Percentiles rank a stretch among this genome's conserved stretches.
phyloP scores from a whole-genome alignment of 768 basidiomycete species.

The Boletus speciosus region DNA sequence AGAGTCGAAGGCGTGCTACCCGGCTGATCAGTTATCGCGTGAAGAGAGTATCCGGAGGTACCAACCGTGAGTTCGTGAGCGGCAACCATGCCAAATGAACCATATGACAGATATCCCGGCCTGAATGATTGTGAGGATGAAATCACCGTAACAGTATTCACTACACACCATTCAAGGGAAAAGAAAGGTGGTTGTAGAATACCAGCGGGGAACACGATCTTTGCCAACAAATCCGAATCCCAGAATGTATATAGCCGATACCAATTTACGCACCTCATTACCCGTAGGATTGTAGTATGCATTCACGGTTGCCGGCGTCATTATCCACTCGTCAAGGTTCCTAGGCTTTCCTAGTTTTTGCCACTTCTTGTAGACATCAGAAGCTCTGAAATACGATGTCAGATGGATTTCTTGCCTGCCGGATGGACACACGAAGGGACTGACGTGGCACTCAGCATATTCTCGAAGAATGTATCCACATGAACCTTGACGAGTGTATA shows the following conservation, averaged over 20 bases:
- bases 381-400: conserved; percentile 38
- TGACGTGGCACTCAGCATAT: conserved; percentile 65
- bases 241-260: not conserved
- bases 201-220: conserved; percentile 97
- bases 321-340: conserved; percentile 78
- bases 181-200: conserved; percentile 94
- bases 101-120: conserved; percentile 89
- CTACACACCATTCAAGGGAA: conserved; percentile 62
- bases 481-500: conserved; percentile 69
- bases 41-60: not conserved
- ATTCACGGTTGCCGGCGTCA: conserved; percentile 83
- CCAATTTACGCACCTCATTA: conserved; percentile 60
- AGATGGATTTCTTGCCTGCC: not conserved
- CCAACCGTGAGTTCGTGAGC: conserved; percentile 87
- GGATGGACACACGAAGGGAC: conserved; percentile 1
- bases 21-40: not conserved
- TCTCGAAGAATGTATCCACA: conserved; percentile 76
- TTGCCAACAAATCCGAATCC: not conserved
- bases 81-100: conserved; percentile 89
- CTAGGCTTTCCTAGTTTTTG: conserved; percentile 64
- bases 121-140: conserved; percentile 36
- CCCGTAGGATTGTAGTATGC: conserved; percentile 86
- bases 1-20: conserved; percentile 86
- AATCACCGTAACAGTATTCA: not conserved
- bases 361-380: conserved; percentile 70